These are phyloP conservation scores for Ramaria sp. DNA, from an alignment of 768 basidiomycete species.

Conservation along the genomic window DNA sequence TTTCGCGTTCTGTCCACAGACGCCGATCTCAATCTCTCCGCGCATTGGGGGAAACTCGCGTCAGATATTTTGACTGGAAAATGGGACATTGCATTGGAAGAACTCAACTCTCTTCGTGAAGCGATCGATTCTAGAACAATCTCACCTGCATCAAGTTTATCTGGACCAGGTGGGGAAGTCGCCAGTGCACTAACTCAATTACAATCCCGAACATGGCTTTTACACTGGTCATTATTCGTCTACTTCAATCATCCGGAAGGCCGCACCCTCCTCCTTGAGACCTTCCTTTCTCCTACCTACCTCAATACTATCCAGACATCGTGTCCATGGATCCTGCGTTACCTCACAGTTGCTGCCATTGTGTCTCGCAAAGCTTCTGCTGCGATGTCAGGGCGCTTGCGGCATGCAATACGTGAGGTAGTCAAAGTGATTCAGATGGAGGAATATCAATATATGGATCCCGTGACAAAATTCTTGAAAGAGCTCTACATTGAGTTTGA, in stretches of 20 bases:
- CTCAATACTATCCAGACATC: slow-evolving; percentile 98
- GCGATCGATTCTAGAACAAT: slow-evolving; percentile 68
- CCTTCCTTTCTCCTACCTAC: slow-evolving; percentile 92
- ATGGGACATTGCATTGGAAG: slow-evolving; percentile 92
- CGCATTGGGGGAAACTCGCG: slow-evolving; percentile 98
- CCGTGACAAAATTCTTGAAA: slow-evolving; percentile 86
- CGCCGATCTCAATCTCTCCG: slow-evolving; percentile 84
- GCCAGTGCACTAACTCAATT: slow-evolving; percentile 60
- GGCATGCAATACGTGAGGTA: slow-evolving; percentile 82
- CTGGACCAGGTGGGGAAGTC: slow-evolving; percentile 9
- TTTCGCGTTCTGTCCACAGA: slow-evolving; percentile 97
- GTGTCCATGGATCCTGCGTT: slow-evolving; percentile 88
- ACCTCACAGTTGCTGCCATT: slow-evolving; percentile 87
- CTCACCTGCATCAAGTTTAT: slow-evolving; percentile 20
- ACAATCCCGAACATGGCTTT: slow-evolving; percentile 91
- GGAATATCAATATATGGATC: slow-evolving; percentile 93
- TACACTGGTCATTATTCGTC: slow-evolving; percentile 97
- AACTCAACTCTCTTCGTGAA: slow-evolving; percentile 91
- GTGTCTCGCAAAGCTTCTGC: slow-evolving; percentile 71
- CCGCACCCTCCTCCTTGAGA: slow-evolving; percentile 85
- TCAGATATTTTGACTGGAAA: slow-evolving; percentile 91
- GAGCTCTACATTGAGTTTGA: slow-evolving; percentile 94
- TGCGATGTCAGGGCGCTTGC: slow-evolving; percentile 55
- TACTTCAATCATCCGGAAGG: slow-evolving; percentile 96
- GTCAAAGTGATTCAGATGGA: slow-evolving; percentile 92